phyloP scores from a whole-genome alignment of 441 rosid genomes.

The Eruca vesicaria region DNA sequence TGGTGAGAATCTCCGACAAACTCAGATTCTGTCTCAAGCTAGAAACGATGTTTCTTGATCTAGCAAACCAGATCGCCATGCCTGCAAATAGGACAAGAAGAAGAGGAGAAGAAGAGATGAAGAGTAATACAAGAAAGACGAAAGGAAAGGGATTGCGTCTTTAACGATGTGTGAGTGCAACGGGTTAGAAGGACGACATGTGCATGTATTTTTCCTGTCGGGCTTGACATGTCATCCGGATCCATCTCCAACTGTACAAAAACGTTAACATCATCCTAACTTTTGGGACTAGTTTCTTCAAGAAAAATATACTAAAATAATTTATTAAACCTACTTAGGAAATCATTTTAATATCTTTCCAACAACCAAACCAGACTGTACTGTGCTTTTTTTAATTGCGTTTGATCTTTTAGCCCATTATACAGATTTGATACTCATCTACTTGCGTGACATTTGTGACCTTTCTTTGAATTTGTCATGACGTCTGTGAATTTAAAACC shows the following conservation, averaged over 20 bases:
- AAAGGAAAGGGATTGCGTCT: slow-evolving; percentile 10
- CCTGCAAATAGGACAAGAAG: background rate
- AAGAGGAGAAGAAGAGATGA: background rate
- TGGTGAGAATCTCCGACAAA: slow-evolving; percentile 15
- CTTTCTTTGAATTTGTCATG: slow-evolving; percentile 7
- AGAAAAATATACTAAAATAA: background rate
- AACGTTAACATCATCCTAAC: background rate
- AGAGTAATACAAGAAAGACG: background rate
- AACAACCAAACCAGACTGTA: slow-evolving; percentile 26
- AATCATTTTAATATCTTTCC: slow-evolving; percentile 6
- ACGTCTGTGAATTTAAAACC: slow-evolving; percentile 10
- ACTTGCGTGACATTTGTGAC: slow-evolving; percentile 28
- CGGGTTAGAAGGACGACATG: slow-evolving; percentile 24
- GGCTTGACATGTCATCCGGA: slow-evolving; percentile 37
- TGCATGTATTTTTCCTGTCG: slow-evolving; percentile 26
- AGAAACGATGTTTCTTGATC: slow-evolving; percentile 40
- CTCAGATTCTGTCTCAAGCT: slow-evolving; percentile 25
- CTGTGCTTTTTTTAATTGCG: slow-evolving; percentile 1
- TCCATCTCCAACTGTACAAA: slow-evolving; percentile 11
- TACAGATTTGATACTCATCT: slow-evolving; percentile 13
- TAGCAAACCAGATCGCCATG: slow-evolving; percentile 48
- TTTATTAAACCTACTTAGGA: background rate
- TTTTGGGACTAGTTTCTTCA: background rate
- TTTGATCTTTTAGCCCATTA: slow-evolving; percentile 10
- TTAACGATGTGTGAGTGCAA: slow-evolving; percentile 8